Percentiles rank a stretch among this genome's conserved stretches.
Conservation (phyloP, 23 red algal species). For the Chondrus crispus region DNA sequence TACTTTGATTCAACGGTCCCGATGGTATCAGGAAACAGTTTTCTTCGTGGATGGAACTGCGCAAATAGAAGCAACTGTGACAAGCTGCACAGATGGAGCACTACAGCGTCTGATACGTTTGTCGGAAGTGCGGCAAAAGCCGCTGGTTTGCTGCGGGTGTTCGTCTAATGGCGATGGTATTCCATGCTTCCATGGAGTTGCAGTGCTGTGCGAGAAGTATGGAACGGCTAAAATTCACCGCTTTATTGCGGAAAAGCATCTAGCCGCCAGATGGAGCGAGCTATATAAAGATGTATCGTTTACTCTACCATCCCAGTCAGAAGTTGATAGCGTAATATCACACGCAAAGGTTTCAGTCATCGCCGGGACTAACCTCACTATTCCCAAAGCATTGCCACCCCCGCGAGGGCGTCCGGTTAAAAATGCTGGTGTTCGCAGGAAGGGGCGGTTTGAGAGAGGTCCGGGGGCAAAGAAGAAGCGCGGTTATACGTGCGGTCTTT, state of each 20-base stretch:
- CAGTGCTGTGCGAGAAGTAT: neutral
- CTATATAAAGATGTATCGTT: neutral
- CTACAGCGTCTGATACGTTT: neutral
- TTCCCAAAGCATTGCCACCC: conserved; percentile 21
- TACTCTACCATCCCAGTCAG: neutral
- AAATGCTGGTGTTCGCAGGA: conserved; percentile 9
- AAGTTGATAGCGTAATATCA: neutral
- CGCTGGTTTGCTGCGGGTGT: neutral
- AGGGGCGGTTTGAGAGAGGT: conserved; percentile 29
- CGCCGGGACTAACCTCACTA: neutral
- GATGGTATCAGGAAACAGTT: neutral
- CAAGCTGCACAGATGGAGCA: neutral
- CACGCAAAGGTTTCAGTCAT: neutral
- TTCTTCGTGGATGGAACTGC: neutral
- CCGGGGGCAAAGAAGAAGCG: neutral
- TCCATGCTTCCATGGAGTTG: neutral
- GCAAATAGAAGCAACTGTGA: neutral
- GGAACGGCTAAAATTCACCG: neutral
- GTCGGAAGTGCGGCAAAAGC: neutral
- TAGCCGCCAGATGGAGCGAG: neutral
- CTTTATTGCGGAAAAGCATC: neutral
- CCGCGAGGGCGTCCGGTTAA: conserved; percentile 24
- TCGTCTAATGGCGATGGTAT: neutral
- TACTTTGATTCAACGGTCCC: neutral
- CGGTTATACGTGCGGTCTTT: neutral